Evolutionary conservation across 2,329 filamentous ascomycete genomes (phyloP), one percentile per base, ranked within the genome.

Genomic region (Sporothrix globosa): DNA sequence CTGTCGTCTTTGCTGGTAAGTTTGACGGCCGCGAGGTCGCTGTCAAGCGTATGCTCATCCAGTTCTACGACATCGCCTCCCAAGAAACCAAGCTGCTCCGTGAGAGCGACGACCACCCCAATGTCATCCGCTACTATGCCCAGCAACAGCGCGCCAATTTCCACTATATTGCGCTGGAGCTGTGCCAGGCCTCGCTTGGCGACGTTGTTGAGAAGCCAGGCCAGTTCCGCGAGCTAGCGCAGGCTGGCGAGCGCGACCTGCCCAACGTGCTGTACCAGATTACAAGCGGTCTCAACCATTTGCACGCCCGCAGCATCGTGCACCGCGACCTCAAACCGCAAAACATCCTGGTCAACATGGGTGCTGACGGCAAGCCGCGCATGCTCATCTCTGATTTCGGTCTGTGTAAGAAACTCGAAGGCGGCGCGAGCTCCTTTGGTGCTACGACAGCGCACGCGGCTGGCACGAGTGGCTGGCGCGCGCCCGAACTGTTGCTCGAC

Each of bases 301-400:
- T 99, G 11, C 96, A 99, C 80, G 91, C 90, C 21, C 85, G 98
- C 56, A 91, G 96, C 72, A 97, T 99, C 77, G 96, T 99, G 3
- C 96, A 99, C 79, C 92, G 96, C 68, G 96, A 99, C 77, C 87
- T 99, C 76, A 99, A 99, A 79, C 96, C 96, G 0, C 96, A 99
- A 77, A 99, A 99, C 75, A 98, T 99, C 67, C 85, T 99, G 1
- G 93, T 98, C 71, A 87, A 89, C 46, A 89, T 90, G 82, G 89
- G 86, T 74, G 89, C 90, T 75, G 86, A 89, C 71, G 87, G 88
- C 54, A 87, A 85, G 48, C 90, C 93, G 30, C 90, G 95, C n/a
- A 85, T 99, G 50, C 87, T 99, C 4, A 97, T 99, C 48, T 98
- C 96, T 0, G 96, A 99, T 79, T 99, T 99, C 80, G 96, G 96